phyloP scores from a whole-genome alignment of 176 grass and related monocot genomes.

The Aegilops umbellulata region DNA sequence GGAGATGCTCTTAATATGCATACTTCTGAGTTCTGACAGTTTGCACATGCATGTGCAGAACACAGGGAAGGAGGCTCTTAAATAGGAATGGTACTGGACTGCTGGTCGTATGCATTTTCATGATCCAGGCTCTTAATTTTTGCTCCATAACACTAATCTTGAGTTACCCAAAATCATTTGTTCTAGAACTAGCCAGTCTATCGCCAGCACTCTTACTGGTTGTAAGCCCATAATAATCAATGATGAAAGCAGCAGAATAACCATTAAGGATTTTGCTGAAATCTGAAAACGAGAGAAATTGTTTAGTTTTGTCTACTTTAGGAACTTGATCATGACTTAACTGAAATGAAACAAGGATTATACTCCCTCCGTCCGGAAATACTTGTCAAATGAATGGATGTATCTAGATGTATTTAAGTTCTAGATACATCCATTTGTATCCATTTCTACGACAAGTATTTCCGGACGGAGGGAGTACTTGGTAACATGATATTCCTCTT shows the following conservation, averaged over 20 bases:
- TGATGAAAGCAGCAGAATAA: neutral
- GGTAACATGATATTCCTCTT: neutral
- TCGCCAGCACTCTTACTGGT: neutral
- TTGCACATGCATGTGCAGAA: conserved; percentile 3
- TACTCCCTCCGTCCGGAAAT: too few species aligned
- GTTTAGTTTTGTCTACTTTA: neutral
- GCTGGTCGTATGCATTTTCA: conserved; percentile 14
- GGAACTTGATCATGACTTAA: neutral
- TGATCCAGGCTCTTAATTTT: neutral
- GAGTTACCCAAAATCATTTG: neutral
- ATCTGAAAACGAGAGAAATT: neutral
- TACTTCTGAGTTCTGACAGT: conserved; percentile 18
- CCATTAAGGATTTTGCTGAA: conserved; percentile 8
- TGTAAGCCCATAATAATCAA: neutral
- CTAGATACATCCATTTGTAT: too few species aligned
- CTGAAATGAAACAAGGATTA: neutral
- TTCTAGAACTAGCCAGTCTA: neutral
- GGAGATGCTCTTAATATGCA: neutral
- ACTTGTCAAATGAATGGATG: too few species aligned
- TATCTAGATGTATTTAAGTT: too few species aligned
- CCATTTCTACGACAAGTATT: too few species aligned
- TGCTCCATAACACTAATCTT: neutral
- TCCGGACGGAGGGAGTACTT: too few species aligned
- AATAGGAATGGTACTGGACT: neutral
- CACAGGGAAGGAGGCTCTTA: neutral